Evolutionary conservation across 257 asterid genomes (phyloP).

Genomic region (Salvia miltiorrhiza): DNA sequence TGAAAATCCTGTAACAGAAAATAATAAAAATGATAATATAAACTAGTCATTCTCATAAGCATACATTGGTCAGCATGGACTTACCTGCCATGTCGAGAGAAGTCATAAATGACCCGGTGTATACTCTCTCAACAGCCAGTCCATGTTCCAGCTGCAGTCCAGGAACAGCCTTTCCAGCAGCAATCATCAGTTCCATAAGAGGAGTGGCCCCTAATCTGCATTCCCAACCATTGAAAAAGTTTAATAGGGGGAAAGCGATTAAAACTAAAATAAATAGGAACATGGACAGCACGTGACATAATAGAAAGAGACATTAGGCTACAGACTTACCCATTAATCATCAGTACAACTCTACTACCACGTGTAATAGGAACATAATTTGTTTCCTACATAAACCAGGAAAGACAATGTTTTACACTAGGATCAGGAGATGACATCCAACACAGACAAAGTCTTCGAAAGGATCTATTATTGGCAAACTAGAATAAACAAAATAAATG

Average conservation of each 20-base stretch:
- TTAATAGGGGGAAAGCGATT: not conserved
- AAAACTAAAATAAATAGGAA: conserved; percentile 2
- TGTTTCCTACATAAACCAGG: conserved; percentile 67
- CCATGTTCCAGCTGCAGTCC: conserved; percentile 92
- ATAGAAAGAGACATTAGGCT: conserved; percentile 2
- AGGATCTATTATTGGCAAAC: not conserved
- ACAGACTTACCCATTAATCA: conserved; percentile 84
- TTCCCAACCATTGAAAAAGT: conserved; percentile 8
- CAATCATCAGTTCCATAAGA: conserved; percentile 94
- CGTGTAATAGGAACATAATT: conserved; percentile 88
- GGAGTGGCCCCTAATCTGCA: conserved; percentile 96
- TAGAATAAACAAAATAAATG: conserved; percentile 6
- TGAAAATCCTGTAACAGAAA: conserved; percentile 67
- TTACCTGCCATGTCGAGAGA: conserved; percentile 98
- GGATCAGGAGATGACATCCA: conserved; percentile 5
- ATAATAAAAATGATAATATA: conserved; percentile 5
- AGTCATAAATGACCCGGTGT: conserved; percentile 98
- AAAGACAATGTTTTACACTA: conserved; percentile 7
- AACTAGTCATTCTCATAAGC: conserved; percentile 10
- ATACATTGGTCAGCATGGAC: conserved; percentile 4
- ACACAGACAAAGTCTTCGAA: not conserved
- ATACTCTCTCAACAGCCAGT: conserved; percentile 93
- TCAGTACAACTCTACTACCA: conserved; percentile 84
- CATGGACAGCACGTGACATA: not conserved
- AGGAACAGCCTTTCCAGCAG: conserved; percentile 91